Conservation (phyloP, 164 flowering plant genomes). For the Amborella trichopoda region DNA sequence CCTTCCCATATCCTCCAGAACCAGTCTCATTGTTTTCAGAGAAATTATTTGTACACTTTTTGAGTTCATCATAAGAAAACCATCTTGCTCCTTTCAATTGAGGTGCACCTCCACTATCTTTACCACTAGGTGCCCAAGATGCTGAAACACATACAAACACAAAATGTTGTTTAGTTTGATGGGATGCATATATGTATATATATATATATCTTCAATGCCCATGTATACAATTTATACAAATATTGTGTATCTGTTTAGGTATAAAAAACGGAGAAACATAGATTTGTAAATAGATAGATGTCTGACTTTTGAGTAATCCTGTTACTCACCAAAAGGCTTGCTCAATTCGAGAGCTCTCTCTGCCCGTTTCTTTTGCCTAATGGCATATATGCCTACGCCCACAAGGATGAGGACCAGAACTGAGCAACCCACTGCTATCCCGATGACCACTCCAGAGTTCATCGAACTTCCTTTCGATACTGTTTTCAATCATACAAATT, state of each 20-base stretch:
- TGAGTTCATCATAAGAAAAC: conserved; percentile 67
- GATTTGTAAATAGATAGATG: too few species aligned
- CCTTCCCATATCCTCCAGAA: conserved; percentile 78
- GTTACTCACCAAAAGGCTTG: conserved; percentile 68
- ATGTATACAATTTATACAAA: too few species aligned
- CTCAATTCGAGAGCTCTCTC: conserved; percentile 54
- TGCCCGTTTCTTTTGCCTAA: conserved; percentile 62
- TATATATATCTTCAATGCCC: too few species aligned
- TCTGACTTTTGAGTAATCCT: too few species aligned
- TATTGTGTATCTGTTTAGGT: too few species aligned
- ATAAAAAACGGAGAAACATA: too few species aligned
- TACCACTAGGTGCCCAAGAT: conserved; percentile 69
- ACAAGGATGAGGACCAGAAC: conserved; percentile 35
- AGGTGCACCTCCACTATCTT: conserved; percentile 65
- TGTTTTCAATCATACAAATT: background rate
- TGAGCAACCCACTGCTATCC: conserved; percentile 36
- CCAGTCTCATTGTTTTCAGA: conserved; percentile 51
- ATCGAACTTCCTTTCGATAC: conserved; percentile 11
- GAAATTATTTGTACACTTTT: conserved; percentile 51
- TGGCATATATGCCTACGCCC: conserved; percentile 45
- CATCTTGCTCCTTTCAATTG: conserved; percentile 74
- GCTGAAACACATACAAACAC: conserved; percentile 21
- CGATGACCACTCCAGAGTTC: conserved; percentile 24
- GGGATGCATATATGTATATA: too few species aligned
- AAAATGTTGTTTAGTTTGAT: too few species aligned